A percentile compares a stretch with the other conserved stretches of the same genome.
These are phyloP conservation scores for Pseudocercospora cruenta DNA, from an alignment of 2,329 filamentous ascomycete species.

Conservation along the genomic window DNA sequence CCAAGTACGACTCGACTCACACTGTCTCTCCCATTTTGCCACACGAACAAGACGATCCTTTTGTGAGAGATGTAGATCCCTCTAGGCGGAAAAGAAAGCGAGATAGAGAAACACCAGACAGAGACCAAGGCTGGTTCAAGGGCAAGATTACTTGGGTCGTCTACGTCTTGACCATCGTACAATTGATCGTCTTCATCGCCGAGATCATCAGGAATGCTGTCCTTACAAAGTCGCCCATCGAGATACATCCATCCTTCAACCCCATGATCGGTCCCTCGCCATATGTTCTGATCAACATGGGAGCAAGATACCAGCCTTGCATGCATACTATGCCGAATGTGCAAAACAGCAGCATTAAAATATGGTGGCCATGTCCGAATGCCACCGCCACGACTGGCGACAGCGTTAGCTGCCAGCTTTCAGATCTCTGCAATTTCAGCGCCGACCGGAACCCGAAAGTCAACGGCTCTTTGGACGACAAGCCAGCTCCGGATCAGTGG, in stretches of 20 bases:
- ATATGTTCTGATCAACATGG: conserved; percentile 94
- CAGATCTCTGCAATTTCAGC: conserved; percentile 80
- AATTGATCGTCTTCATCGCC: conserved; percentile 83
- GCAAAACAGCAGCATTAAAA: conserved; percentile 51
- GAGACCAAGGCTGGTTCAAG: conserved; percentile 57
- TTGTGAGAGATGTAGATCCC: conserved; percentile 41
- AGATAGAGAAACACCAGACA: background rate
- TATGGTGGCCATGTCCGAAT: conserved; percentile 80
- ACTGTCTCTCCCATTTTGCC: conserved; percentile 45
- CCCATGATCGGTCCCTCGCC: conserved; percentile 95
- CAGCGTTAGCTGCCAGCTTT: conserved; percentile 69
- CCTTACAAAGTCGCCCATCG: conserved; percentile 76
- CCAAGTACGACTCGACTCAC: conserved; percentile 42
- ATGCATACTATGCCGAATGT: conserved; percentile 82
- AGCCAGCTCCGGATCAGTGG: conserved; percentile 84
- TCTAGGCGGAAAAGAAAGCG: conserved; percentile 30
- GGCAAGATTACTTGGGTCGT: conserved; percentile 75
- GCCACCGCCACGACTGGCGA: conserved; percentile 63
- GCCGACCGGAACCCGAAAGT: conserved; percentile 69
- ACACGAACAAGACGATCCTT: conserved; percentile 45
- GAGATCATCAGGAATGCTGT: conserved; percentile 81
- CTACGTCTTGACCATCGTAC: conserved; percentile 75
- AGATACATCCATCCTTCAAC: conserved; percentile 85
- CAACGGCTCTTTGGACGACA: conserved; percentile 56
- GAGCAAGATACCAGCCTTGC: conserved; percentile 86